Conservation (phyloP, 176 grass and related monocot species). For the Cenchrus purpureus region DNA sequence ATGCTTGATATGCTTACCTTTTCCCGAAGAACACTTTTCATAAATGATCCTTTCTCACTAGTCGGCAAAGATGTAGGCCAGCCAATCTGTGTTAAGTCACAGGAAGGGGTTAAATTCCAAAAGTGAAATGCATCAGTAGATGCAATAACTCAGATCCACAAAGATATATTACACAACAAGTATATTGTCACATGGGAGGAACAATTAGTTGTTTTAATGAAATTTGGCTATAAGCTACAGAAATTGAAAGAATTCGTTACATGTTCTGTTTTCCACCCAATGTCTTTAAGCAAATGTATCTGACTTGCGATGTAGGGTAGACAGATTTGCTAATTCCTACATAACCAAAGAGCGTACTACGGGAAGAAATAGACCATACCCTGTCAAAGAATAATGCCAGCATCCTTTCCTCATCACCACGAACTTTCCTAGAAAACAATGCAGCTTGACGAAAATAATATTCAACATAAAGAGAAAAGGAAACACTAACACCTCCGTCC, state of each 20-base stretch:
- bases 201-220: background rate
- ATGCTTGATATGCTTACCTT: slow-evolving; percentile 61
- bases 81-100: slow-evolving; percentile 68
- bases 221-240: background rate
- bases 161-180: slow-evolving; percentile 9
- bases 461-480: slow-evolving; percentile 18
- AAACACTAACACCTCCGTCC: background rate
- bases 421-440: slow-evolving; percentile 73
- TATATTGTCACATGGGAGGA: background rate
- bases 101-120: slow-evolving; percentile 12
- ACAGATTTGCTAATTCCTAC: slow-evolving; percentile 1
- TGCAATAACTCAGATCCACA: slow-evolving; percentile 15
- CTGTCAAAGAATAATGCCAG: slow-evolving; percentile 86
- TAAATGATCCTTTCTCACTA: slow-evolving; percentile 89
- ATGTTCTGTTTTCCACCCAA: background rate
- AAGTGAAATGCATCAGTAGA: background rate
- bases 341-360: background rate
- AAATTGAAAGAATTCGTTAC: background rate
- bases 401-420: slow-evolving; percentile 91
- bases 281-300: background rate
- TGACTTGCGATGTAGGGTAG: background rate
- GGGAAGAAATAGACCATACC: slow-evolving; percentile 49
- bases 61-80: slow-evolving; percentile 97
- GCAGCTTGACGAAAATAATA: slow-evolving; percentile 30
- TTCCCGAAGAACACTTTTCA: slow-evolving; percentile 78